phyloP scores from a whole-genome alignment of 2,329 filamentous ascomycete species.

The Colletotrichum simmondsii region DNA sequence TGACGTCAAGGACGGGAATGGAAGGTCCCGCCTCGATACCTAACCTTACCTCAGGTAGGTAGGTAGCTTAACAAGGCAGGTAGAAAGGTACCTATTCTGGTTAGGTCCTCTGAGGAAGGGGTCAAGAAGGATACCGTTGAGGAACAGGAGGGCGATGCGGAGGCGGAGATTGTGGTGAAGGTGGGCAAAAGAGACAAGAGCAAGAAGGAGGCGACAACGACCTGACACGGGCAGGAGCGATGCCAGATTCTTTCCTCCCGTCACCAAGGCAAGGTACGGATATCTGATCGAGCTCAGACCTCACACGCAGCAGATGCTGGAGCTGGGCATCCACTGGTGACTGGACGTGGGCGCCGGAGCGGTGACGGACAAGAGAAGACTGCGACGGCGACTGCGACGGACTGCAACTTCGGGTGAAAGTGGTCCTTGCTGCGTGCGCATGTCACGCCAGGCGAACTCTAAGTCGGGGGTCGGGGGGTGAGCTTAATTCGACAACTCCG shows the following conservation, averaged over 20 bases:
- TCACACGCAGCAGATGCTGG: background rate
- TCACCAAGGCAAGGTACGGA: background rate
- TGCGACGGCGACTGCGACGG: background rate
- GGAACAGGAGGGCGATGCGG: background rate
- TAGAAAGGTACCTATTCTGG: too few species aligned
- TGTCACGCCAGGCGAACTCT: conserved; percentile 18
- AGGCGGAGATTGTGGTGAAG: background rate
- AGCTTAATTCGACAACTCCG: conserved; percentile 32
- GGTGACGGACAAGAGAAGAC: background rate
- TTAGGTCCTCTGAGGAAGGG: background rate
- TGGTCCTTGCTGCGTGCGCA: conserved; percentile 22
- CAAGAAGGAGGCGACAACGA: conserved; percentile 4
- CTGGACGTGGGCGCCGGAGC: background rate
- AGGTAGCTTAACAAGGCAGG: too few species aligned
- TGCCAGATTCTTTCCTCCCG: background rate
- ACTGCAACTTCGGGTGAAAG: conserved; percentile 32
- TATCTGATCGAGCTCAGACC: background rate
- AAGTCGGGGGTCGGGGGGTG: conserved; percentile 23
- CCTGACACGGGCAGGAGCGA: background rate
- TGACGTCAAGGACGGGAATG: background rate
- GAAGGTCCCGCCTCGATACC: too few species aligned
- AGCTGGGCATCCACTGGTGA: background rate
- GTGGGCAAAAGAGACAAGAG: background rate
- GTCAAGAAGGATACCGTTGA: background rate
- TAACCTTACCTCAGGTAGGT: too few species aligned